A percentile compares a stretch with the other conserved stretches of the same genome.
phyloP scores from a whole-genome alignment of 805 yeast species.

The Kodamaea fukazawae region DNA sequence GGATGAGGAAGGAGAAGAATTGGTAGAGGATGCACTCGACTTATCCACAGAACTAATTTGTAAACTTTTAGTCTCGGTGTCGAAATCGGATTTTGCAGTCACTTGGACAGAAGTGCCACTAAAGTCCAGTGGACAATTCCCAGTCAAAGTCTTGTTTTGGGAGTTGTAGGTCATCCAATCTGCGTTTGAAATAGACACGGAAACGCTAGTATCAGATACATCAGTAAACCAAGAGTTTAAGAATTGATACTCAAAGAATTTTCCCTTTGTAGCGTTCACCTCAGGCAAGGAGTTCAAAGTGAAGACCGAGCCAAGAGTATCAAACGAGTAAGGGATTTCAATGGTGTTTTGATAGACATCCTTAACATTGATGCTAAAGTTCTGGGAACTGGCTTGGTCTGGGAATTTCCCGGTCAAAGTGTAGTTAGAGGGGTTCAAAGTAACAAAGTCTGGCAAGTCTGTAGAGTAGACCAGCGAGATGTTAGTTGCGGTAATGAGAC shows the following conservation, averaged over 20 bases:
- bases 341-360: conserved; percentile 64
- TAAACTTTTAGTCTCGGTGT: conserved; percentile 40
- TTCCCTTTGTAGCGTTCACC: conserved; percentile 67
- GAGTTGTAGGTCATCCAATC: conserved; percentile 67
- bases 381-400: conserved; percentile 33
- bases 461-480: conserved; percentile 51
- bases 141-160: conserved; percentile 63
- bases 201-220: conserved; percentile 45
- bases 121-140: conserved; percentile 49
- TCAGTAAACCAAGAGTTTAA: conserved; percentile 57
- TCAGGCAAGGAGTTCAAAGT: conserved; percentile 50
- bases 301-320: conserved; percentile 54
- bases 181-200: conserved; percentile 36
- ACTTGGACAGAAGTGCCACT: conserved; percentile 23
- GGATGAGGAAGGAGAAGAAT: conserved; percentile 17
- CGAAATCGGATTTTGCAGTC: conserved; percentile 28
- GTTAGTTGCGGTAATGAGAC: conserved; percentile 44
- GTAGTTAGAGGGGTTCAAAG: conserved; percentile 36
- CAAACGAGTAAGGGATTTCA: conserved; percentile 54
- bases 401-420: conserved; percentile 60
- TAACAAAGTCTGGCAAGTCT: conserved; percentile 61
- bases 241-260: conserved; percentile 56
- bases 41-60: conserved; percentile 48
- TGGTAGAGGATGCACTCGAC: conserved; percentile 20
- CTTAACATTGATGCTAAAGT: conserved; percentile 53